Conservation (phyloP, 2,329 filamentous ascomycete genomes). For the Ophiobolus disseminans region DNA sequence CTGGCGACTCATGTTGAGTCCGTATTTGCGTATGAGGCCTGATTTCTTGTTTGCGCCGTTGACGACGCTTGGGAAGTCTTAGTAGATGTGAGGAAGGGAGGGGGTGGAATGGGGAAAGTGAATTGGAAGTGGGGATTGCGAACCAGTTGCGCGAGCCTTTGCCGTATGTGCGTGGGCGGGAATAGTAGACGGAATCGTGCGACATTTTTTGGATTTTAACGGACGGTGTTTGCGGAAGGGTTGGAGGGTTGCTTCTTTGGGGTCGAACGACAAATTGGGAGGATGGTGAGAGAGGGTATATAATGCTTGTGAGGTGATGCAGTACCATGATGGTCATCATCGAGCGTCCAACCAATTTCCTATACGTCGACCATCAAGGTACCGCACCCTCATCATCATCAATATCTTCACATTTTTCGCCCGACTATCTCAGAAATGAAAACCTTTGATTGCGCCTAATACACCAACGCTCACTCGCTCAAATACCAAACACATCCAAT, state of each 20-base stretch:
- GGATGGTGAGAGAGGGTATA: not conserved
- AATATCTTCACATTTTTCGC: too few relatives aligned
- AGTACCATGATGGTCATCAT: slow-evolving; percentile 18
- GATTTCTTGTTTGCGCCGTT: slow-evolving; percentile 56
- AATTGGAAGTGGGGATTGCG: slow-evolving; percentile 46
- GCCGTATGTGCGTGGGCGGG: slow-evolving; percentile 92
- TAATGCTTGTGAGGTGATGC: not conserved
- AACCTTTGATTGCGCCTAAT: too few relatives aligned
- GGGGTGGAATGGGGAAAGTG: not conserved
- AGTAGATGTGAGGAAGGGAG: slow-evolving; percentile 37
- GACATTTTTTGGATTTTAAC: too few relatives aligned
- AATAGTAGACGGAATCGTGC: slow-evolving; percentile 79
- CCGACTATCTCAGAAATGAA: too few relatives aligned
- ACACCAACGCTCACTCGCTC: too few relatives aligned
- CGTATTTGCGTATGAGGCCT: slow-evolving; percentile 99
- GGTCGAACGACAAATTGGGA: not conserved
- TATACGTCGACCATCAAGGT: slow-evolving; percentile 2
- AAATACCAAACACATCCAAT: not conserved
- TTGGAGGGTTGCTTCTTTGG: not conserved
- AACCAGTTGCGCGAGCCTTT: slow-evolving; percentile 94
- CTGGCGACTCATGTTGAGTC: slow-evolving; percentile 78
- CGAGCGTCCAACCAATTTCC: not conserved
- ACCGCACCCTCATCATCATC: too few relatives aligned
- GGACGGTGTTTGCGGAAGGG: too few relatives aligned
- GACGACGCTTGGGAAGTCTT: slow-evolving; percentile 26